Evolutionary conservation across 2,329 filamentous ascomycete genomes (phyloP).

Genomic region (Teratosphaeria destructans): DNA sequence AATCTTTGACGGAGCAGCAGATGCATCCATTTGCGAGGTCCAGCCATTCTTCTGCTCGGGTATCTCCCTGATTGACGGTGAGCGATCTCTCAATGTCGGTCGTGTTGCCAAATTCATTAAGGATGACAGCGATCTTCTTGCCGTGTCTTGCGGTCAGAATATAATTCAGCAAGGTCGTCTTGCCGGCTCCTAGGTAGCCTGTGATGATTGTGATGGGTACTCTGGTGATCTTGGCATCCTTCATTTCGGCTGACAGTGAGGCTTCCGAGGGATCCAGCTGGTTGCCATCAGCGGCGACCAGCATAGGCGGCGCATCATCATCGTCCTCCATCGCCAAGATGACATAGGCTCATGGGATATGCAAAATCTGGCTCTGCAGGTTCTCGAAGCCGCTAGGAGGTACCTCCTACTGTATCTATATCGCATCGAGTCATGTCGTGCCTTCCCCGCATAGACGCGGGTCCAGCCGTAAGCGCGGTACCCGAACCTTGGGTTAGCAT

Average conservation of each 20-base stretch:
- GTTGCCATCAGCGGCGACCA: constrained; percentile 42
- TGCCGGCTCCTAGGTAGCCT: constrained; percentile 88
- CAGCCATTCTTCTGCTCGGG: constrained; percentile 82
- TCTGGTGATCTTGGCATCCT: constrained; percentile 47
- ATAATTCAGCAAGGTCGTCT: constrained; percentile 91
- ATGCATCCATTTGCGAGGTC: constrained; percentile 95
- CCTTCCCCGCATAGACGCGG: background rate
- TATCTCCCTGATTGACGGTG: constrained; percentile 69
- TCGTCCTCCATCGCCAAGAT: constrained; percentile 46
- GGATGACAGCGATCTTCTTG: constrained; percentile 94
- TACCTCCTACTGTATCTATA: background rate
- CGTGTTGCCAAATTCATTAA: constrained; percentile 56
- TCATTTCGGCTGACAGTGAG: constrained; percentile 29
- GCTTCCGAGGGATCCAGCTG: constrained; percentile 12
- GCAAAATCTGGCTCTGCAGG: background rate
- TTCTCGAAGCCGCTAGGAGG: background rate
- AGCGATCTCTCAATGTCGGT: constrained; percentile 69
- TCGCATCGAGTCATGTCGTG: background rate
- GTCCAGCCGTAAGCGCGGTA: background rate
- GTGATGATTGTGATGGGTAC: constrained; percentile 82
- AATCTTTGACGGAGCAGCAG: constrained; percentile 96
- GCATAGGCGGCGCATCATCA: constrained; percentile 52
- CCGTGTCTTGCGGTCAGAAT: constrained; percentile 91
- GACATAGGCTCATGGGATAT: background rate
- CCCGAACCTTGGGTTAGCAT: background rate